Evolutionary conservation across 2,329 filamentous ascomycete species (phyloP).

Genomic region (Colletotrichum tabaci): DNA sequence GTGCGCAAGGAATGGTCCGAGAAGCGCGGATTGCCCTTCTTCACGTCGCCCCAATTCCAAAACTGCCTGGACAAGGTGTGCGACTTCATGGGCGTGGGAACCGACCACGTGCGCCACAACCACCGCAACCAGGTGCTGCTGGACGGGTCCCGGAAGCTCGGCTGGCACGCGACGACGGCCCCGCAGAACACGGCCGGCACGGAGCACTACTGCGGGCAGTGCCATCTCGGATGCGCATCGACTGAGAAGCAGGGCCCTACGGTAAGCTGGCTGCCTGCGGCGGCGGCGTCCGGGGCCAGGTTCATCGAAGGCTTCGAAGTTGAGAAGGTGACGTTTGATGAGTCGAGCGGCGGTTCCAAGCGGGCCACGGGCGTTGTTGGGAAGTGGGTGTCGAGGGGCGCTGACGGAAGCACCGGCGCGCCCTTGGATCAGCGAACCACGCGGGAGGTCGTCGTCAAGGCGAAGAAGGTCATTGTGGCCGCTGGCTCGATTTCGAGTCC

Average conservation of each 20-base stretch:
- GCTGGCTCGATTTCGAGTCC: slow-evolving; percentile 84
- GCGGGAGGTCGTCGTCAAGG: slow-evolving; percentile 79
- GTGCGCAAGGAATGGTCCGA: slow-evolving; percentile 88
- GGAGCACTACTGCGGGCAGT: slow-evolving; percentile 81
- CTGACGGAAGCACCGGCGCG: slow-evolving; percentile 70
- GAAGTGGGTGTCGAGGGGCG: slow-evolving; percentile 81
- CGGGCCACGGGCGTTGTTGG: slow-evolving; percentile 81
- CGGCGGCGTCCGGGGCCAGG: slow-evolving; percentile 80
- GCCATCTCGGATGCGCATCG: slow-evolving; percentile 73
- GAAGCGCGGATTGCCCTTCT: slow-evolving; percentile 76
- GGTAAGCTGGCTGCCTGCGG: slow-evolving; percentile 84
- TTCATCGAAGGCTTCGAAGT: slow-evolving; percentile 89
- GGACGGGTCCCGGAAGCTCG: slow-evolving; percentile 81
- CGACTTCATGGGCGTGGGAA: slow-evolving; percentile 81
- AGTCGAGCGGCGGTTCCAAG: slow-evolving; percentile 59
- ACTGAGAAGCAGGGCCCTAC: slow-evolving; percentile 85
- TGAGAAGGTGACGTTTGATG: slow-evolving; percentile 78
- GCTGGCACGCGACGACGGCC: slow-evolving; percentile 77
- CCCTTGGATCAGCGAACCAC: slow-evolving; percentile 62
- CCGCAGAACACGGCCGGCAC: slow-evolving; percentile 85
- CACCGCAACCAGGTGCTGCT: slow-evolving; percentile 79
- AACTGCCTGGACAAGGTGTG: slow-evolving; percentile 85
- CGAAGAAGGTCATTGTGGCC: slow-evolving; percentile 85
- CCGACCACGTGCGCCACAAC: slow-evolving; percentile 79
- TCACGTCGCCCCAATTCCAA: slow-evolving; percentile 82